Evolutionary conservation across 2,329 filamentous ascomycete species (phyloP).

Genomic region (Coniochaeta hoffmannii): DNA sequence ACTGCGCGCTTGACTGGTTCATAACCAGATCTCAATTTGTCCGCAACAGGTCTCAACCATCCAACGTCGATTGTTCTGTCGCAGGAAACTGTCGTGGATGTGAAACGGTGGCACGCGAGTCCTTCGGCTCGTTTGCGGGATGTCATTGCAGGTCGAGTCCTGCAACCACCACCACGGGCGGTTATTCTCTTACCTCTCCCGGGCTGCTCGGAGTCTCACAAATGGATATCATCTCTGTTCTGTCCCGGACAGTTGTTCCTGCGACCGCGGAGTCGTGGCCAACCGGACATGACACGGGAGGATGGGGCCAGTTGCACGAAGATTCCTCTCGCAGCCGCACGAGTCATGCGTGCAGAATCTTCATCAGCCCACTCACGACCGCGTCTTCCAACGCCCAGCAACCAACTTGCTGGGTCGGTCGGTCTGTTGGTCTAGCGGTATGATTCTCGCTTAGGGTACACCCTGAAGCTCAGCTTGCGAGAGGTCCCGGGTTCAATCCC

Average conservation of each 20-base stretch:
- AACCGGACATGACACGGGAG: too few species aligned
- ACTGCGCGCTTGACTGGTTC: not conserved
- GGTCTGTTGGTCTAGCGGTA: conserved; percentile 48
- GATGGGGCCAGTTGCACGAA: not conserved
- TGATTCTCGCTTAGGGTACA: conserved; percentile 57
- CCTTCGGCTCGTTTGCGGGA: not conserved
- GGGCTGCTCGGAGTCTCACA: too few species aligned
- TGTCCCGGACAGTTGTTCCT: too few species aligned
- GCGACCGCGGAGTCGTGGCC: too few species aligned
- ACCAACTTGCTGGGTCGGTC: not conserved
- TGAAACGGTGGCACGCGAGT: not conserved
- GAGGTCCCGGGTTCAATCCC: conserved; percentile 3
- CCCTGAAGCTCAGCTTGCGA: conserved; percentile 6
- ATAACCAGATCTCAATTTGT: too few species aligned
- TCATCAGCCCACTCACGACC: not conserved
- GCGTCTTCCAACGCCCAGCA: not conserved
- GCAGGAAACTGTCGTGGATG: not conserved
- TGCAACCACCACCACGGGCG: too few species aligned
- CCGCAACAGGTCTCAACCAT: not conserved
- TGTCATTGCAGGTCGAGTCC: not conserved
- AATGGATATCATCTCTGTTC: too few species aligned
- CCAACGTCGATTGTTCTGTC: not conserved
- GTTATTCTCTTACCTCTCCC: too few species aligned
- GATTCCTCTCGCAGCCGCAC: not conserved
- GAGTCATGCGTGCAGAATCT: not conserved